Base-by-base conservation (phyloP, 441 rosid genomes). In the Codiaeum variegatum region DNA sequence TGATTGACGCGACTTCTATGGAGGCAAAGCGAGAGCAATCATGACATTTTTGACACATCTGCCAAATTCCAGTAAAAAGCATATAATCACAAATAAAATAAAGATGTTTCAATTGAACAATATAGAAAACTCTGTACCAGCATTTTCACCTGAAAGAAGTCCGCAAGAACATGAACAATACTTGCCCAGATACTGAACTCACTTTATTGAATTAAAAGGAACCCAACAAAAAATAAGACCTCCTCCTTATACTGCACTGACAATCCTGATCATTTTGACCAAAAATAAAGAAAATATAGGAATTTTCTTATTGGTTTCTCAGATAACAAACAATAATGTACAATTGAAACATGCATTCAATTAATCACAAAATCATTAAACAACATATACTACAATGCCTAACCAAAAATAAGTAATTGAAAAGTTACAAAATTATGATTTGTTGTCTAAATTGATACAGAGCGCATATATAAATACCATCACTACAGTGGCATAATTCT, bases 41-140 rank as follows among this genome's bases (percentile, higher is more conserved):
- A 63, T 79, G 74, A 74, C 71, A 78, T 83, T 81, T 82, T 60
- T 76, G 81, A 81, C 77, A 85, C 90, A 88, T 88, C 82, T 84
- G 82, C 78, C 71, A 60, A 69, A 78, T 80, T 78, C 73, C 84
- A 73, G 76, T 64, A 75, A 70, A 76, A 52, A 74, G 73, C 63
- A 65, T 76, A 84, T 80, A 83, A 68, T 81, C 79, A 71, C 77
- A 76, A 55, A 78, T 63, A 75, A 38, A 77, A 76, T 73, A 75
- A 34, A 78, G 78, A 78, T 66, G 80, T 69, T 78, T 84, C 77
- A 80, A 79, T 72, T 58, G 83, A 80, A 86, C 75, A 32, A 74
- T 79, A 72, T 60, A 84, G 32, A 23, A 76, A 83, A 78, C 70
- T 78, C 75, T 75, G 72, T 51, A 80, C 74, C 79, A 85, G 74